Conservation (phyloP, 2,329 filamentous ascomycete genomes). For the Anthostomella pinea region DNA sequence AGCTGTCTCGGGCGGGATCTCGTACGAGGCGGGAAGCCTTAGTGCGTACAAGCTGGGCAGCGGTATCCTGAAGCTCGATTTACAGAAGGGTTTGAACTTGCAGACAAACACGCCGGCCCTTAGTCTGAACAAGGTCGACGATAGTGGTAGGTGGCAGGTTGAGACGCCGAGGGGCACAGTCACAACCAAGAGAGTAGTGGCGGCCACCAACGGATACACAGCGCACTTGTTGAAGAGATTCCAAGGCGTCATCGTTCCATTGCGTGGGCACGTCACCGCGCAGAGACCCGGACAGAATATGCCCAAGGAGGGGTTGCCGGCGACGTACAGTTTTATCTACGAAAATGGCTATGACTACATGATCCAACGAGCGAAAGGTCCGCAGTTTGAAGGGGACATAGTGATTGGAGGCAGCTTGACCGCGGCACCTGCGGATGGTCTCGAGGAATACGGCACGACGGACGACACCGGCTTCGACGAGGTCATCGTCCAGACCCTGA, state of each 20-base stretch:
- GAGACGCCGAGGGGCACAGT: constrained; percentile 43
- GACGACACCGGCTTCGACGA: constrained; percentile 53
- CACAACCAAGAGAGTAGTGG: constrained; percentile 40
- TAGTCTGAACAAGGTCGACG: constrained; percentile 13
- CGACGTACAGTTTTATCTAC: constrained; percentile 62
- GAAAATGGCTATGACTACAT: constrained; percentile 64
- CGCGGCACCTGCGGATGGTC: constrained; percentile 38
- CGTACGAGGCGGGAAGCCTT: constrained; percentile 43
- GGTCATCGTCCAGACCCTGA: constrained; percentile 48
- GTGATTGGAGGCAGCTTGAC: constrained; percentile 60
- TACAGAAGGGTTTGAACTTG: constrained; percentile 45
- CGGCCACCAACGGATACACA: constrained; percentile 55
- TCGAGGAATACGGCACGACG: constrained; percentile 51
- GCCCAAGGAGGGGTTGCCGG: constrained; percentile 38
- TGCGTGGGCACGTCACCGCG: constrained; percentile 50
- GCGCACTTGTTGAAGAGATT: constrained; percentile 41
- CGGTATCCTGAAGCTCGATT: constrained; percentile 43
- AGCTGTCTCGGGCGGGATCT: constrained; percentile 44
- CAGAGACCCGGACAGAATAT: constrained; percentile 35
- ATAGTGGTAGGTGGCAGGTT: constrained; percentile 37
- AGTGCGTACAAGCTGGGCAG: constrained; percentile 39
- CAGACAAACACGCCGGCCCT: constrained; percentile 51
- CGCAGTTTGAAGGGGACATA: constrained; percentile 46
- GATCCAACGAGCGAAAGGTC: constrained; percentile 52
- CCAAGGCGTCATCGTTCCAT: constrained; percentile 46